A percentile compares a stretch with the other conserved stretches of the same genome.
Conservation (phyloP, 73 alveolate genomes). For the Paramecium pentaurelia region DNA sequence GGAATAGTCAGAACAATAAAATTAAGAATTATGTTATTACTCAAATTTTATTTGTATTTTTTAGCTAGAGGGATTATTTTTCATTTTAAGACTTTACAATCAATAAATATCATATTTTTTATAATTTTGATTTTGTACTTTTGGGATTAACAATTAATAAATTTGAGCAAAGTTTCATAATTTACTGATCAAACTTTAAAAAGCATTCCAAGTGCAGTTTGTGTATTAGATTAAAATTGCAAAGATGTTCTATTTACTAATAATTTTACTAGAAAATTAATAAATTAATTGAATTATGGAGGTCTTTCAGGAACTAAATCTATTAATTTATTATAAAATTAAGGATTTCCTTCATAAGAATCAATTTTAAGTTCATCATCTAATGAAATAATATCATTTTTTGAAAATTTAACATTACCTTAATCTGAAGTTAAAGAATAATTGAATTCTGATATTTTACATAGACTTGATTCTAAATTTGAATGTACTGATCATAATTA, state of each 20-base stretch:
- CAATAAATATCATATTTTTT: background rate
- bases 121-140: background rate
- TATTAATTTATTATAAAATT: background rate
- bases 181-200: background rate
- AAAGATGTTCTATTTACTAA: background rate
- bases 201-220: slow-evolving; percentile 39
- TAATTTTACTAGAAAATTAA: background rate
- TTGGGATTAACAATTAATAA: slow-evolving; percentile 15
- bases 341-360: background rate
- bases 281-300: background rate
- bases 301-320: background rate
- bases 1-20: background rate
- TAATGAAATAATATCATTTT: background rate
- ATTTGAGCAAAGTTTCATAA: background rate
- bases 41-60: background rate
- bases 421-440: background rate
- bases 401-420: background rate
- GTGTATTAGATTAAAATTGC: background rate
- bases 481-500: background rate
- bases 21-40: background rate
- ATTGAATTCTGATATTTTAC: background rate
- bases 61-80: background rate
- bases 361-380: background rate
- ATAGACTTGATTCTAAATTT: background rate
- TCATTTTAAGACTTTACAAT: background rate